phyloP scores from a whole-genome alignment of 805 yeast genomes.

The Ogataea paradorogensis region DNA sequence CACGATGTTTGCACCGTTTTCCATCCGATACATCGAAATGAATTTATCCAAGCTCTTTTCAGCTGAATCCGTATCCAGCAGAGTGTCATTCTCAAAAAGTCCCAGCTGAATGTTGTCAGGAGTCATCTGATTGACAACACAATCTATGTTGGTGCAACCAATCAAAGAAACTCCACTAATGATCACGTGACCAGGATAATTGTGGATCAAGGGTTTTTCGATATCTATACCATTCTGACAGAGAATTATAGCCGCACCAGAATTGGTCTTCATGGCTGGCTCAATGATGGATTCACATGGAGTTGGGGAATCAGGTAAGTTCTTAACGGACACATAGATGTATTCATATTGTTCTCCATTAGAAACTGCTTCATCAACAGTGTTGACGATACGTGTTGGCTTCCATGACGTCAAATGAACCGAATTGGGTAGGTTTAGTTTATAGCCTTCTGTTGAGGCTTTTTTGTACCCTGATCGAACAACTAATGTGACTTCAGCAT shows the following conservation, averaged over 20 bases:
- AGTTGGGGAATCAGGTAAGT: slow-evolving; percentile 51
- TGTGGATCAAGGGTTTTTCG: slow-evolving; percentile 34
- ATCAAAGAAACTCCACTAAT: slow-evolving; percentile 38
- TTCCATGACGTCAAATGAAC: slow-evolving; percentile 50
- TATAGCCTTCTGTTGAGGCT: slow-evolving; percentile 51
- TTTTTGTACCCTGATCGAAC: slow-evolving; percentile 60
- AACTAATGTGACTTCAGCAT: slow-evolving; percentile 52
- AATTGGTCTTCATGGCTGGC: slow-evolving; percentile 32
- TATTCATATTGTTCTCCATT: slow-evolving; percentile 44
- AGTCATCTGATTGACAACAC: slow-evolving; percentile 30
- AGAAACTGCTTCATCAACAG: slow-evolving; percentile 43
- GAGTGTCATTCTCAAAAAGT: slow-evolving; percentile 31
- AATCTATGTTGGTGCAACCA: slow-evolving; percentile 28
- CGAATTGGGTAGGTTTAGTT: slow-evolving; percentile 60
- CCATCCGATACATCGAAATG: slow-evolving; percentile 28
- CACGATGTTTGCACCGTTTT: slow-evolving; percentile 23
- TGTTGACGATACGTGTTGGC: slow-evolving; percentile 44
- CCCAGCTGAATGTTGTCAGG: slow-evolving; percentile 34
- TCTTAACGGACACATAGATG: slow-evolving; percentile 57
- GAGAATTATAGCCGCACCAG: slow-evolving; percentile 31
- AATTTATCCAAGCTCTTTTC: slow-evolving; percentile 25
- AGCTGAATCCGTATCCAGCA: slow-evolving; percentile 20
- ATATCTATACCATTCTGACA: slow-evolving; percentile 42
- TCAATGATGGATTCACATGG: slow-evolving; percentile 42
- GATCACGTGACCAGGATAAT: slow-evolving; percentile 33